Base-by-base conservation (phyloP, 345 rosid species). In the Trapa bicornis region DNA sequence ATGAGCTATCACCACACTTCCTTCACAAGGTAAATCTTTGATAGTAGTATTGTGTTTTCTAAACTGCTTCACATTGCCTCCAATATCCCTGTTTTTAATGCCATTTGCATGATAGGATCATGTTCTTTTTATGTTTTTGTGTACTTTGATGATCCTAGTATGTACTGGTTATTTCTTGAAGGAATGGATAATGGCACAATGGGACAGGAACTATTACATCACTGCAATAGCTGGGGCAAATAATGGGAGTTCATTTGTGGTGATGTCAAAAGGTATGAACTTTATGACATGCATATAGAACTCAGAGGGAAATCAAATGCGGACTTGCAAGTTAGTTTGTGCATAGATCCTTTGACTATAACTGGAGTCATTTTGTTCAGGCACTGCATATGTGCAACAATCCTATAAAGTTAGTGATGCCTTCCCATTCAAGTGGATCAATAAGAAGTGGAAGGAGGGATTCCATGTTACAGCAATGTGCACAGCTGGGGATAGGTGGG, bases 151-250 rank as follows among this genome's bases (percentile, higher is more conserved):
- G 33, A 32, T 53, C 37, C 47, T 67, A 17, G 37, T 7, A 15
- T 54, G 36, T 32, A 13, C 6, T 45, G 48, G 7, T 7, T 36
- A 15, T 15, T 37, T 65, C 48, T 1, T 58, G 65, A 64, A 94
- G 99, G 99, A 94, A 68, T 94, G 99, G 99, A 94, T 94, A 76
- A 91, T 94, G 99, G 97, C 86, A 62, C 92, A 94, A 62, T 94
- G 99, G 99, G 99, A 91, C 70, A 91, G 87, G 79, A 87, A 84
- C 78, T 94, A 82, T 74, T 94, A 94, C 79, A 94, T 94, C 78
- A 94, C 82, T 70, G 82, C 96, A 10, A 71, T 94, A 68, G 95
- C 96, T 36, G 97, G 99, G 57, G 78, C 90, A 41, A 75, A 78
- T 67, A 89, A 91, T 45, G 99, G 99, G 69, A 83, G 89, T 83